phyloP scores from a whole-genome alignment of 352 stramenopile genomes.

The Globisporangium cylindrosporum region DNA sequence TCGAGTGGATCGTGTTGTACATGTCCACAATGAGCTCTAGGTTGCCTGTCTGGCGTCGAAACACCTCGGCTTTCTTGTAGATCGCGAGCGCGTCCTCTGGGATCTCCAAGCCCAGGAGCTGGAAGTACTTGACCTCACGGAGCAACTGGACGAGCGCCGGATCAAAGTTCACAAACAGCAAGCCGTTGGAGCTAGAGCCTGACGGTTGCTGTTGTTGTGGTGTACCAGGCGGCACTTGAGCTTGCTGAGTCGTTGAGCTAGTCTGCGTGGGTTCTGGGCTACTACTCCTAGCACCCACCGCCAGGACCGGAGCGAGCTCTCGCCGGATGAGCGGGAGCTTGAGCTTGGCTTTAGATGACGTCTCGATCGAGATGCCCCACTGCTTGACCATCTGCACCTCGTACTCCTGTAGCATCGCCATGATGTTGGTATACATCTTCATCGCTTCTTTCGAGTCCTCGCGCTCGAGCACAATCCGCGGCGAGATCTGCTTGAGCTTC shows the following conservation, averaged over 20 bases:
- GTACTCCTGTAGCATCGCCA: slow-evolving; percentile 80
- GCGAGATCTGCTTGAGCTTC: slow-evolving; percentile 79
- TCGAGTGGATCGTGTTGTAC: slow-evolving; percentile 91
- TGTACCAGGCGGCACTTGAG: background rate
- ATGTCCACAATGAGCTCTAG: slow-evolving; percentile 92
- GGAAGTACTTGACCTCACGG: slow-evolving; percentile 94
- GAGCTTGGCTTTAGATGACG: slow-evolving; percentile 79
- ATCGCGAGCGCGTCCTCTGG: slow-evolving; percentile 89
- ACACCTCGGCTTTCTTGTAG: slow-evolving; percentile 90
- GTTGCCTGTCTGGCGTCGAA: slow-evolving; percentile 89
- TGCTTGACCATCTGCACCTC: slow-evolving; percentile 82
- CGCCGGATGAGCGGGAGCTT: slow-evolving; percentile 84
- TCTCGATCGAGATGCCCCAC: slow-evolving; percentile 79
- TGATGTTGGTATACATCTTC: slow-evolving; percentile 88
- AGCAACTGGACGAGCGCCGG: slow-evolving; percentile 87
- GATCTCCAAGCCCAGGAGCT: slow-evolving; percentile 87
- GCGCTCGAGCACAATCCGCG: slow-evolving; percentile 77
- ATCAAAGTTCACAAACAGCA: slow-evolving; percentile 91
- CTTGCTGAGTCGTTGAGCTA: background rate
- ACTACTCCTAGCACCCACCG: no score
- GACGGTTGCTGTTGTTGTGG: slow-evolving; percentile 15
- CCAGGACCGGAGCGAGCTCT: slow-evolving; percentile 20
- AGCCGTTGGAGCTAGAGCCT: slow-evolving; percentile 13
- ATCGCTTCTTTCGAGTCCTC: slow-evolving; percentile 89
- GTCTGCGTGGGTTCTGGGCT: background rate